These are phyloP conservation scores for Coniochaeta pulveracea DNA, from an alignment of 2,329 filamentous ascomycete species.

Conservation along the genomic window DNA sequence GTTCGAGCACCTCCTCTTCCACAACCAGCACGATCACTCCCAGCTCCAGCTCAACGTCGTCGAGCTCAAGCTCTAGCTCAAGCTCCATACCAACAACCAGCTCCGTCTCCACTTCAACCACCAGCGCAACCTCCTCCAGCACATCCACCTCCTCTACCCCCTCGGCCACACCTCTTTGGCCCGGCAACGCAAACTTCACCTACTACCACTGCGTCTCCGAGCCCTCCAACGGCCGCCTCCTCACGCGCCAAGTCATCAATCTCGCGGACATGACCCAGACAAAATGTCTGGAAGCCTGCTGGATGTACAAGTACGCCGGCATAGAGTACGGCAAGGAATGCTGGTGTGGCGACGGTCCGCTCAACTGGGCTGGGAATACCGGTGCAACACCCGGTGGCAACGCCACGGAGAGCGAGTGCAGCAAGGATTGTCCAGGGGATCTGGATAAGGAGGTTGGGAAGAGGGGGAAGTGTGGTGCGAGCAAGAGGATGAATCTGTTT, in stretches of 20 bases:
- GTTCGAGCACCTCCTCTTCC: not conserved
- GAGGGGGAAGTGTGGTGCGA: slow-evolving; percentile 1
- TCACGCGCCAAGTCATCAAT: slow-evolving; percentile 6
- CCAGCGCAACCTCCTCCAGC: not conserved
- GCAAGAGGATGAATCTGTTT: slow-evolving; percentile 3
- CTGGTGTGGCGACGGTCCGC: slow-evolving; percentile 2
- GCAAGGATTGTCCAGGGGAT: not conserved
- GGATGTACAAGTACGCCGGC: slow-evolving; percentile 4
- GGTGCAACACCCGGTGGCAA: slow-evolving; percentile 1
- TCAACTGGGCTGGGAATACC: slow-evolving; percentile 4
- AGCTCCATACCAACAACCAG: too few species aligned
- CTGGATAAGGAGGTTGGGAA: too few species aligned
- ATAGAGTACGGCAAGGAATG: slow-evolving; percentile 4
- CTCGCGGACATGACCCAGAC: slow-evolving; percentile 3
- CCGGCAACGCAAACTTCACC: slow-evolving; percentile 12
- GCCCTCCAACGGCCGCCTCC: slow-evolving; percentile 10
- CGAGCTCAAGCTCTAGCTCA: not conserved
- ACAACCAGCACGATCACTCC: not conserved
- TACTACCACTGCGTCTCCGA: slow-evolving; percentile 11
- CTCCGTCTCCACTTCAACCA: not conserved
- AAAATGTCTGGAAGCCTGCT: slow-evolving; percentile 3
- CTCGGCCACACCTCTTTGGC: slow-evolving; percentile 1
- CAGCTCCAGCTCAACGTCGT: not conserved
- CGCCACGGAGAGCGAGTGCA: slow-evolving; percentile 1
- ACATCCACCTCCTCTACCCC: not conserved